Evolutionary conservation across 352 stramenopile species (phyloP).

Genomic region (Pythium phragmiticola): DNA sequence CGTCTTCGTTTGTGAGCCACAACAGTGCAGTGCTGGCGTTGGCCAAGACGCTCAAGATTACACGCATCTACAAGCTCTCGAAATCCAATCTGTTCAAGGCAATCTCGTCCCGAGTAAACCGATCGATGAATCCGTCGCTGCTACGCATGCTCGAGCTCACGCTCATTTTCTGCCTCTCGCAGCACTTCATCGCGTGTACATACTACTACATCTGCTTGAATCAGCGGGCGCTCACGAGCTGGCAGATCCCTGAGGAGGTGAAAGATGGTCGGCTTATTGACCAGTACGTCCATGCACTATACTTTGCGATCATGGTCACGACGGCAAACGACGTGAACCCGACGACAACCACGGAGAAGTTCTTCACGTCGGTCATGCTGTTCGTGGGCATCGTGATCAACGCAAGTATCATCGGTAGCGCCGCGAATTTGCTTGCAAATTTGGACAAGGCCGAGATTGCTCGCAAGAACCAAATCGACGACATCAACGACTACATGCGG

Average conservation of each 20-base stretch:
- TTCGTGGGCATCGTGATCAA: slow-evolving; percentile 79
- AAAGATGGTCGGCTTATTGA: slow-evolving; percentile 33
- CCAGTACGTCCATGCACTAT: slow-evolving; percentile 56
- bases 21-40: slow-evolving; percentile 38
- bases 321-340: slow-evolving; percentile 64
- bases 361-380: slow-evolving; percentile 69
- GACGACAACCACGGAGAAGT: slow-evolving; percentile 48
- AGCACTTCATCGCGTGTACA: slow-evolving; percentile 76
- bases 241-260: slow-evolving; percentile 35
- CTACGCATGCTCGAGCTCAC: slow-evolving; percentile 69
- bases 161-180: slow-evolving; percentile 62
- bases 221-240: slow-evolving; percentile 43
- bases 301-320: slow-evolving; percentile 70
- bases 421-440: slow-evolving; percentile 71
- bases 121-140: slow-evolving; percentile 65
- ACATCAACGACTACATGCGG: slow-evolving; percentile 77
- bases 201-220: slow-evolving; percentile 63
- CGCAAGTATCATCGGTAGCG: slow-evolving; percentile 77
- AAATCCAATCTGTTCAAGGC: slow-evolving; percentile 50
- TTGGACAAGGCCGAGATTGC: slow-evolving; percentile 73
- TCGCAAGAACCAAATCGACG: slow-evolving; percentile 77
- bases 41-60: slow-evolving; percentile 57
- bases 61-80: slow-evolving; percentile 52
- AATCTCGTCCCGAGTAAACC: slow-evolving; percentile 51
- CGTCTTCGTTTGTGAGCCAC: slow-evolving; percentile 37